These are phyloP conservation scores for Mimosa pudica DNA, from an alignment of 306 rosid genomes.

Conservation along the genomic window DNA sequence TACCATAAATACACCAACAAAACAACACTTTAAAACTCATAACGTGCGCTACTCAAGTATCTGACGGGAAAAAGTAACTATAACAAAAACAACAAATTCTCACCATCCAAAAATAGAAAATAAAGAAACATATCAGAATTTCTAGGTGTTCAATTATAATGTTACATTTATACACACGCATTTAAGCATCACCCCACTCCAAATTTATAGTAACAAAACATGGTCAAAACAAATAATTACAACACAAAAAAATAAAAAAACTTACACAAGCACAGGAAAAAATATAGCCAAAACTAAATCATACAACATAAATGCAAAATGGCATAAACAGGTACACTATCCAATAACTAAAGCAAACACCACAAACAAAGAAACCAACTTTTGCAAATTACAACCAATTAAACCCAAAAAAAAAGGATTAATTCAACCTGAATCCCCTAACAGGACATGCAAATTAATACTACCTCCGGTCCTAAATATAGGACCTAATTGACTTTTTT, in stretches of 20 bases:
- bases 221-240: background rate
- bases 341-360: slow-evolving; percentile 16
- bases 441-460: slow-evolving; percentile 27
- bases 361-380: slow-evolving; percentile 20
- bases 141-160: background rate
- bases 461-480: no score
- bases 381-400: slow-evolving; percentile 10
- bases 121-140: background rate
- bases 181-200: slow-evolving; percentile 17
- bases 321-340: background rate
- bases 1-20: slow-evolving; percentile 12
- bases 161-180: slow-evolving; percentile 4
- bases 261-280: background rate
- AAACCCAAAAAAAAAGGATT: background rate
- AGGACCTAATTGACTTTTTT: no score
- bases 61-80: background rate
- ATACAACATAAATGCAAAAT: background rate
- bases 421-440: background rate
- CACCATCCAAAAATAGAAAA: background rate
- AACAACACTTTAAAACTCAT: slow-evolving; percentile 8
- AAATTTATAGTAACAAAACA: background rate
- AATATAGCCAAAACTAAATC: background rate
- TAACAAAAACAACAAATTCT: background rate
- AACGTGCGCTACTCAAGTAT: background rate
- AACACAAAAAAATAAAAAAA: background rate